phyloP scores from a whole-genome alignment of 495 filamentous ascomycete genomes.

The Echria macrotheca region DNA sequence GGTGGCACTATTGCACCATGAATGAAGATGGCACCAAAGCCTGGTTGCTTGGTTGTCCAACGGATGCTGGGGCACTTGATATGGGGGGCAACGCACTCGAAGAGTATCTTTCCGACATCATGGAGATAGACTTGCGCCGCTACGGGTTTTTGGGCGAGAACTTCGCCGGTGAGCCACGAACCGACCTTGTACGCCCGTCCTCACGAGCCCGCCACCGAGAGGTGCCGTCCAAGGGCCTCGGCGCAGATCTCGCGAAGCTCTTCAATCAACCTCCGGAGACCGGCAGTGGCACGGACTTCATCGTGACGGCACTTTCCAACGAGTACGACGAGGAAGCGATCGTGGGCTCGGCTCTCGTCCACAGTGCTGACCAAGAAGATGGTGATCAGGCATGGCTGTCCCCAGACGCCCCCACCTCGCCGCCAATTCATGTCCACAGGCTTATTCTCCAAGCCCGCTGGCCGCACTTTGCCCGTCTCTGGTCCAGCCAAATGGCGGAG shows the following conservation, averaged over 20 bases:
- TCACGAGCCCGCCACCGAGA: constrained; percentile 35
- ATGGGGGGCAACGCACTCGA: constrained; percentile 56
- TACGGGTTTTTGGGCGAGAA: constrained; percentile 85
- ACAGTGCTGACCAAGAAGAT: constrained; percentile 30
- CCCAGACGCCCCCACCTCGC: constrained; percentile 59
- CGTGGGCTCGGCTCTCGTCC: constrained; percentile 42
- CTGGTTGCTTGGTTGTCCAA: constrained; percentile 89
- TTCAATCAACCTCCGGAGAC: constrained; percentile 76
- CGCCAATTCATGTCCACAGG: constrained; percentile 88
- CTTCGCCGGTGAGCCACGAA: constrained; percentile 52
- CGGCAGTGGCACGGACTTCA: constrained; percentile 78
- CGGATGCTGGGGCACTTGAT: constrained; percentile 51
- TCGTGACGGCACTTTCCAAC: constrained; percentile 71
- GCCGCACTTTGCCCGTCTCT: constrained; percentile 91
- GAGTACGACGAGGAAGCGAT: constrained; percentile 59
- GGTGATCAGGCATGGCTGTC: constrained; percentile 55
- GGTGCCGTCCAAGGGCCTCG: constrained; percentile 60
- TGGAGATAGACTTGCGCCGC: constrained; percentile 78
- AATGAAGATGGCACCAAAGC: constrained; percentile 91
- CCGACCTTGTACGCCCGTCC: constrained; percentile 49
- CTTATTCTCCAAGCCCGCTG: constrained; percentile 90
- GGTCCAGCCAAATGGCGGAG: constrained; percentile 89
- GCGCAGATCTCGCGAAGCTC: constrained; percentile 72
- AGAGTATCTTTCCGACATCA: constrained; percentile 88
- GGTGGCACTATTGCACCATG: constrained; percentile 96